Evolutionary conservation across 352 stramenopile genomes (phyloP).

Genomic region (Globisporangium heterothallicum): DNA sequence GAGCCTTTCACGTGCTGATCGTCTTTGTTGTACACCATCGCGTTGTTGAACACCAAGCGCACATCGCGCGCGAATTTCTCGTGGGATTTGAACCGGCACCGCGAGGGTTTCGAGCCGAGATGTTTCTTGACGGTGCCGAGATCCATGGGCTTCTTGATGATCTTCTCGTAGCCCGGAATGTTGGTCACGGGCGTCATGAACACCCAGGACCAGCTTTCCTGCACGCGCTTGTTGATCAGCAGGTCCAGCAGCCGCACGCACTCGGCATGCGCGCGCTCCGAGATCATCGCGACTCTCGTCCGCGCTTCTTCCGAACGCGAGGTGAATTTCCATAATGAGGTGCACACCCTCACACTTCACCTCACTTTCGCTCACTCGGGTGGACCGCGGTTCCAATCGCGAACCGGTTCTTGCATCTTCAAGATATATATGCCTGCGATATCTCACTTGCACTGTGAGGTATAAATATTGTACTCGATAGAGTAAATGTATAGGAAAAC

Average conservation of each 20-base stretch:
- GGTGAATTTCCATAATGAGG: neutral
- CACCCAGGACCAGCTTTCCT: constrained; percentile 85
- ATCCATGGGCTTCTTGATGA: constrained; percentile 85
- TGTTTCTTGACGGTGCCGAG: constrained; percentile 73
- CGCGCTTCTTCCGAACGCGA: neutral
- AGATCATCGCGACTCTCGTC: constrained; percentile 44
- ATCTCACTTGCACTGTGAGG: too few relatives aligned
- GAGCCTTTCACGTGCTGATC: constrained; percentile 72
- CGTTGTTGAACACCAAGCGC: constrained; percentile 80
- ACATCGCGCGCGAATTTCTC: constrained; percentile 82
- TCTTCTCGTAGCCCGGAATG: constrained; percentile 62
- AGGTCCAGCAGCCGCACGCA: constrained; percentile 76
- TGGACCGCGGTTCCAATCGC: neutral
- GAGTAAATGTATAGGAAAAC: too few relatives aligned
- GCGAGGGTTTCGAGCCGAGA: constrained; percentile 68
- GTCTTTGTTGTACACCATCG: constrained; percentile 72
- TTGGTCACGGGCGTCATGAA: constrained; percentile 71
- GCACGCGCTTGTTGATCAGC: constrained; percentile 72
- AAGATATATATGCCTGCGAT: too few relatives aligned
- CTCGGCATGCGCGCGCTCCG: constrained; percentile 62
- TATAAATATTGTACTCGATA: too few relatives aligned
- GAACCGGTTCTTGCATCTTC: too few relatives aligned
- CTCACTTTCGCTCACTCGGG: neutral
- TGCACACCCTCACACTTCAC: neutral
- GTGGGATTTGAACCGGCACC: constrained; percentile 80